A percentile compares a stretch with the other conserved stretches of the same genome.
Evolutionary conservation across 768 basidiomycete species (phyloP).

Genomic region (Leccinum ochraceum): DNA sequence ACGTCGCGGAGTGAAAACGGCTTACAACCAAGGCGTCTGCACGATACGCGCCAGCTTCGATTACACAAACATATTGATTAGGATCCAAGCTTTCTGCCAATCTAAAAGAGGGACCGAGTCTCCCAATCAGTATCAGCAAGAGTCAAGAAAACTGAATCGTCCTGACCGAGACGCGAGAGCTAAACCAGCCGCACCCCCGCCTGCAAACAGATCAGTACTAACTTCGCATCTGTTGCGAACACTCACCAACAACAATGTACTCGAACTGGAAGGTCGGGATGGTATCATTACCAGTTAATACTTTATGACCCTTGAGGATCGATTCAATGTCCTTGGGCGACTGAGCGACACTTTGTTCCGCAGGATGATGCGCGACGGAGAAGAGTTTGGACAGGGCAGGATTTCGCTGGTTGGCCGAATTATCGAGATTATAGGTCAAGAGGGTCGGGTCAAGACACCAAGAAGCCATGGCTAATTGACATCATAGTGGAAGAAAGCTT

Average conservation of each 20-base stretch:
- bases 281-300: background rate
- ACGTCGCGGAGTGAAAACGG: background rate
- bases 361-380: background rate
- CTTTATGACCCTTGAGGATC: background rate
- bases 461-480: too few species aligned
- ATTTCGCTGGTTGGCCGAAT: background rate
- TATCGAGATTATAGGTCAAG: background rate
- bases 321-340: constrained; percentile 3
- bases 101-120: constrained; percentile 1
- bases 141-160: background rate
- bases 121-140: background rate
- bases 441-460: background rate
- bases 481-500: too few species aligned
- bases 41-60: constrained; percentile 18
- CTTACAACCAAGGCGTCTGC: constrained; percentile 16
- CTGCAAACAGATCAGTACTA: background rate
- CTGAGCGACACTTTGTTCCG: background rate
- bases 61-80: constrained; percentile 20
- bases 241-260: constrained; percentile 16
- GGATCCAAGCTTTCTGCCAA: constrained; percentile 14
- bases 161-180: constrained; percentile 17
- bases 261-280: constrained; percentile 1
- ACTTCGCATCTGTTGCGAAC: background rate
- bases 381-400: background rate
- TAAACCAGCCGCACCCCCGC: constrained; percentile 21